Evolutionary conservation across 1,284 basidiomycete species (phyloP).

Genomic region (Rhodotorula sp.): DNA sequence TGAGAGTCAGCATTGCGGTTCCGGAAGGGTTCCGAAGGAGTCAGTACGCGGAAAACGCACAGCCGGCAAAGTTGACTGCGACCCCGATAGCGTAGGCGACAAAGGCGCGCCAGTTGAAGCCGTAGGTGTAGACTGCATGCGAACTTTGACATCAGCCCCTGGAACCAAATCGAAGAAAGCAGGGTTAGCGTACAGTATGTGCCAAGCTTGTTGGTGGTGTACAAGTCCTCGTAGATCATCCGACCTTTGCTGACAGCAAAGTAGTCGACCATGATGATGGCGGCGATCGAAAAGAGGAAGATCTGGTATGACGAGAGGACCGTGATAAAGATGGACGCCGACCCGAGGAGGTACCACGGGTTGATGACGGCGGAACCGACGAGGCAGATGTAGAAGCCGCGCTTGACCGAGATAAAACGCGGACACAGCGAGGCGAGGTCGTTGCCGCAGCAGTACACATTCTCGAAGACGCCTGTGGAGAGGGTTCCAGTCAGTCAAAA

Average conservation of each 20-base stretch:
- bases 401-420: slow-evolving; percentile 8
- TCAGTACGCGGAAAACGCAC: neutral
- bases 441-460: slow-evolving; percentile 33
- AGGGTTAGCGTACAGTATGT: slow-evolving; percentile 18
- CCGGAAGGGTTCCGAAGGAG: neutral
- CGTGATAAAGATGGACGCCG: slow-evolving; percentile 25
- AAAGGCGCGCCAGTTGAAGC: slow-evolving; percentile 29
- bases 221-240: slow-evolving; percentile 19
- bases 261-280: slow-evolving; percentile 25
- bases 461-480: slow-evolving; percentile 47
- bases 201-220: slow-evolving; percentile 2
- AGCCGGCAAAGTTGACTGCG: slow-evolving; percentile 22
- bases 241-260: slow-evolving; percentile 18
- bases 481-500: slow-evolving; percentile 1
- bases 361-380: slow-evolving; percentile 8
- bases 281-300: slow-evolving; percentile 32
- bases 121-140: slow-evolving; percentile 18
- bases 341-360: slow-evolving; percentile 31
- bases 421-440: slow-evolving; percentile 15
- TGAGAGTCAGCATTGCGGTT: neutral
- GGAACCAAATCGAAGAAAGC: neutral
- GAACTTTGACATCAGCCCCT: too few species aligned
- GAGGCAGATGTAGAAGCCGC: slow-evolving; percentile 25
- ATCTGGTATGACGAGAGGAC: slow-evolving; percentile 30
- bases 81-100: slow-evolving; percentile 30